phyloP scores from a whole-genome alignment of 1,284 basidiomycete genomes.

The Fomitiporia mediterranea region DNA sequence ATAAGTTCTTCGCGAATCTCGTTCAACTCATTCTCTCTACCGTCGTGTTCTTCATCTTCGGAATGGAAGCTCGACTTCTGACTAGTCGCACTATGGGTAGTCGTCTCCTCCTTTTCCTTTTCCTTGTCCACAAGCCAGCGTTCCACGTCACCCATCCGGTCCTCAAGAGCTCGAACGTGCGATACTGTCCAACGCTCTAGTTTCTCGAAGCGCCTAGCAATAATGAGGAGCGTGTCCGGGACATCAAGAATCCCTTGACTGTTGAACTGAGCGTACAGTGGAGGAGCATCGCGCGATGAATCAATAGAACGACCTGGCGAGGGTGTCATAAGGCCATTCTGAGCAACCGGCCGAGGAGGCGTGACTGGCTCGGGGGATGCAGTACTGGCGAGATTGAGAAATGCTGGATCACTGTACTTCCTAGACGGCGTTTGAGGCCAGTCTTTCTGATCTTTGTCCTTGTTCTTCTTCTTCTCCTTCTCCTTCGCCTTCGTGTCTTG shows the following conservation, averaged over 20 bases:
- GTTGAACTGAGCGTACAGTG: conserved; percentile 70
- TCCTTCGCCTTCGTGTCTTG: conserved; percentile 64
- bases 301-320: conserved; percentile 23
- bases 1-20: conserved; percentile 61
- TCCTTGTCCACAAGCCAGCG: conserved; percentile 65
- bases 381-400: conserved; percentile 42
- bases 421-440: conserved; percentile 50
- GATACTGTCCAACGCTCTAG: conserved; percentile 81
- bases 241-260: conserved; percentile 65
- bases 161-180: conserved; percentile 75
- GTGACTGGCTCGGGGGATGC: conserved; percentile 36
- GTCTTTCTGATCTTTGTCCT: conserved; percentile 43
- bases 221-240: conserved; percentile 60
- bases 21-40: conserved; percentile 37
- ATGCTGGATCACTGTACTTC: conserved; percentile 53
- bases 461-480: conserved; percentile 48
- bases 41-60: conserved; percentile 25
- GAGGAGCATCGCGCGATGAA: conserved; percentile 56
- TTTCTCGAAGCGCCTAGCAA: conserved; percentile 74
- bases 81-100: conserved; percentile 13
- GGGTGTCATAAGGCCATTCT: conserved; percentile 38
- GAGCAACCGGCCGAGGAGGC: conserved; percentile 44
- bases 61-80: conserved; percentile 20
- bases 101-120: conserved; percentile 28
- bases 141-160: conserved; percentile 80